Percentiles rank a stretch among this genome's conserved stretches.
These are phyloP conservation scores for Panus rudis DNA, from an alignment of 768 basidiomycete species.

Conservation along the genomic window DNA sequence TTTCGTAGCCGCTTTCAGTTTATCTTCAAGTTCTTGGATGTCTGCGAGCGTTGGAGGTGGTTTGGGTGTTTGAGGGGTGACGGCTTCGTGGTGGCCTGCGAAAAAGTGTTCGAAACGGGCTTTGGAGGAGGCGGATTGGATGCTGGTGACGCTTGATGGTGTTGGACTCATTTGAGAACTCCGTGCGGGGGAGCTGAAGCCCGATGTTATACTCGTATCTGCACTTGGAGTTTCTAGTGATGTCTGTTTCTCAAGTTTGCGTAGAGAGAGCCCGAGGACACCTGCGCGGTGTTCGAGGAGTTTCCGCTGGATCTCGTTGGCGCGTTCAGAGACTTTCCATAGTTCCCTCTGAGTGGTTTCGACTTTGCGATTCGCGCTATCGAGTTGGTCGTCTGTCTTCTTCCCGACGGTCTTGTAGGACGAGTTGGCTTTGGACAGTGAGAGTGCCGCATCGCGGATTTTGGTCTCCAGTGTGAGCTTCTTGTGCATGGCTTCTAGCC, in stretches of 20 bases:
- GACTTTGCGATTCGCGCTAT: constrained; percentile 66
- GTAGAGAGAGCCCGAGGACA: constrained; percentile 67
- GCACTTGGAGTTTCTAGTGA: constrained; percentile 19
- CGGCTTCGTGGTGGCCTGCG: constrained; percentile 68
- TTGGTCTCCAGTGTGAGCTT: constrained; percentile 79
- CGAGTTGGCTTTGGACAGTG: constrained; percentile 60
- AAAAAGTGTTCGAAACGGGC: constrained; percentile 78
- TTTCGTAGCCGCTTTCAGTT: constrained; percentile 53
- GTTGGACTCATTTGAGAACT: constrained; percentile 46
- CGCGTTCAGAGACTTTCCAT: constrained; percentile 57
- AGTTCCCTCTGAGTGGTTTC: constrained; percentile 65
- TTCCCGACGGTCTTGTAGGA: constrained; percentile 53
- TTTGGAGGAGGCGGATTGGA: constrained; percentile 37
- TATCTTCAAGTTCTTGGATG: constrained; percentile 51
- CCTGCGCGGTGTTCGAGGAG: constrained; percentile 80
- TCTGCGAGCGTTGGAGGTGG: constrained; percentile 38
- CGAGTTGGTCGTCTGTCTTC: constrained; percentile 65
- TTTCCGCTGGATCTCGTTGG: constrained; percentile 52
- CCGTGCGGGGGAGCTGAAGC: constrained; percentile 45
- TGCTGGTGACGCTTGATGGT: constrained; percentile 35
- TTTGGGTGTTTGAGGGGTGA: constrained; percentile 42
- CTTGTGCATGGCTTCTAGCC: constrained; percentile 58
- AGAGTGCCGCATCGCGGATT: constrained; percentile 80
- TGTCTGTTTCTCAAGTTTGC: constrained; percentile 54
- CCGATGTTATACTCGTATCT: constrained; percentile 32